A percentile compares a stretch with the other conserved stretches of the same genome.
phyloP scores from a whole-genome alignment of 2,329 filamentous ascomycete species.

The Biscogniauxia mediterranea region DNA sequence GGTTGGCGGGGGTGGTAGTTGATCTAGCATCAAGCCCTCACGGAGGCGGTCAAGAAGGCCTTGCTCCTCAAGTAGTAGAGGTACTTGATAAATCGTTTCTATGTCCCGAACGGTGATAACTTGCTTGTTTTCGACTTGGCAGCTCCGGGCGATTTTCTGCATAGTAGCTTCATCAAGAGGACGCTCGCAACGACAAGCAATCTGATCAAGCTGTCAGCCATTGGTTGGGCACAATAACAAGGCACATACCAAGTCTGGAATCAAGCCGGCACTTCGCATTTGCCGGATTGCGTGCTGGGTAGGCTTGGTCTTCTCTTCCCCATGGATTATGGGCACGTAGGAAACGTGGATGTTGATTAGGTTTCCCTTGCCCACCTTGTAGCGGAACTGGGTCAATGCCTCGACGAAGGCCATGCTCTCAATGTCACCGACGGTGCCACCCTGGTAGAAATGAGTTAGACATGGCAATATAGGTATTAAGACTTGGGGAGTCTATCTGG shows the following conservation, averaged over 20 bases:
- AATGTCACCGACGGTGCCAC: conserved; percentile 26
- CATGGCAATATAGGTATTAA: not conserved
- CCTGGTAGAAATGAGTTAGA: conserved; percentile 7
- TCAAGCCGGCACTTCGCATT: conserved; percentile 76
- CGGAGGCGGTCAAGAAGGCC: conserved; percentile 68
- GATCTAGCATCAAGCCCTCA: conserved; percentile 63
- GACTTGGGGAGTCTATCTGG: not conserved
- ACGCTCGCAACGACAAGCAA: conserved; percentile 87
- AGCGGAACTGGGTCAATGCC: conserved; percentile 75
- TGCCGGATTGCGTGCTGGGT: conserved; percentile 88
- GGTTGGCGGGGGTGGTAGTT: conserved; percentile 48
- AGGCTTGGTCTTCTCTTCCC: conserved; percentile 93
- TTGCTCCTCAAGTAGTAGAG: conserved; percentile 84
- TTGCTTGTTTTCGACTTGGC: conserved; percentile 81
- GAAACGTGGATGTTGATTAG: conserved; percentile 89
- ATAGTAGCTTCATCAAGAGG: conserved; percentile 72
- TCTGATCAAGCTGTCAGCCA: conserved; percentile 46
- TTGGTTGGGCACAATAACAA: conserved; percentile 5
- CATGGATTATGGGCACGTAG: conserved; percentile 69
- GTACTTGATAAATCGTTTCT: conserved; percentile 89
- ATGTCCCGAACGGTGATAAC: conserved; percentile 90
- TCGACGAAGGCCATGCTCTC: conserved; percentile 74
- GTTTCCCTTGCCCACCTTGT: conserved; percentile 71
- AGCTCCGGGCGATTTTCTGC: conserved; percentile 84
- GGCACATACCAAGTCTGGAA: conserved; percentile 61